Conservation (phyloP, 177 flowering plant genomes). For the Vitis hybrid region DNA sequence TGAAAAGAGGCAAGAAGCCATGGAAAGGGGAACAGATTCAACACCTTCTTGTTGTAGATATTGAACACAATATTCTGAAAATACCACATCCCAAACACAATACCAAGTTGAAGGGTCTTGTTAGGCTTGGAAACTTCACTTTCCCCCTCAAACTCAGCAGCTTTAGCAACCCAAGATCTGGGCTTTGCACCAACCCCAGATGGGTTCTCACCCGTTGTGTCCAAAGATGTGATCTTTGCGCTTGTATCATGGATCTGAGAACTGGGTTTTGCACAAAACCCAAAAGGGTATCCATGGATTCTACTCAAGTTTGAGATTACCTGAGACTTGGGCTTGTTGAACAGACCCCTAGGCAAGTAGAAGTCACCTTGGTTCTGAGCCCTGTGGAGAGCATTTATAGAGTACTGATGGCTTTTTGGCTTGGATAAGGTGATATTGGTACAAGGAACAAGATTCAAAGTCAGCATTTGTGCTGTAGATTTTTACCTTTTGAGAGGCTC, state of each 20-base stretch:
- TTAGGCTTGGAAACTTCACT: constrained; percentile 27
- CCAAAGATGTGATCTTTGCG: constrained; percentile 10
- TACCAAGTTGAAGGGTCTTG: constrained; percentile 52
- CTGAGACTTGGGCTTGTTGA: constrained; percentile 16
- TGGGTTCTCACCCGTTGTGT: constrained; percentile 15
- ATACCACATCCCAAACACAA: constrained; percentile 84
- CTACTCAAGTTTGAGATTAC: constrained; percentile 4
- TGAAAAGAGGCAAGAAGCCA: constrained; percentile 89
- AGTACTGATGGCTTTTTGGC: constrained; percentile 13
- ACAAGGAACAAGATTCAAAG: constrained; percentile 23
- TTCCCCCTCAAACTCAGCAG: constrained; percentile 40
- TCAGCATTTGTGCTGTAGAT: constrained; percentile 17
- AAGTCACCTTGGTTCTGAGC: constrained; percentile 6
- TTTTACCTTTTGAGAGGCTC: neutral
- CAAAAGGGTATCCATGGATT: constrained; percentile 14
- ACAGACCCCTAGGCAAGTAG: constrained; percentile 2
- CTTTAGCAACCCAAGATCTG: constrained; percentile 19
- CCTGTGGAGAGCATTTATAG: constrained; percentile 9
- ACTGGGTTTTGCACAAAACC: constrained; percentile 17
- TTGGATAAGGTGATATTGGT: constrained; percentile 16
- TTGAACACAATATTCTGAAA: constrained; percentile 87
- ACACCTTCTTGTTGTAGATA: constrained; percentile 83
- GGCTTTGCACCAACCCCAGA: constrained; percentile 23
- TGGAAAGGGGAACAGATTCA: constrained; percentile 79
- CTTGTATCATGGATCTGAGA: constrained; percentile 20